These are phyloP conservation scores for Pyricularia sp. DNA, from an alignment of 2,329 filamentous ascomycete species.

Conservation along the genomic window DNA sequence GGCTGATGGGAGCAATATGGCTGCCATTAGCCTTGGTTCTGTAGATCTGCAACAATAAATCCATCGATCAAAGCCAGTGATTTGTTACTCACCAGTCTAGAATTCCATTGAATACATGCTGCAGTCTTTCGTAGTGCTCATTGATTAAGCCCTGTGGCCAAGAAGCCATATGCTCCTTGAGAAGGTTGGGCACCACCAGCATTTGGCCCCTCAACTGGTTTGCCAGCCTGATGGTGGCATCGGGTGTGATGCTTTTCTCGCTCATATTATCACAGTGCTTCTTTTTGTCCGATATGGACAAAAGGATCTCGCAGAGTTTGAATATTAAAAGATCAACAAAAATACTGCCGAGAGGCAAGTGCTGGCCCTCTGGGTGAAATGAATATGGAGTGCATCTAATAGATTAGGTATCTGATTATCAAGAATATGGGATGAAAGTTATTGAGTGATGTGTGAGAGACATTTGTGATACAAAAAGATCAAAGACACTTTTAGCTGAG, in stretches of 20 bases:
- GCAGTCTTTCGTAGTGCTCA: slow-evolving; percentile 4
- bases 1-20: slow-evolving; percentile 21
- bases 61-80: neutral
- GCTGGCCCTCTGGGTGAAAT: neutral
- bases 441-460: neutral
- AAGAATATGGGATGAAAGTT: neutral
- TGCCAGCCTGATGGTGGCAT: neutral
- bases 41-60: neutral
- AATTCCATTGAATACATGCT: neutral
- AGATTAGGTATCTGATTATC: neutral
- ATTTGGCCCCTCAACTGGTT: slow-evolving; percentile 3
- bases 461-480: neutral
- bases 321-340: neutral
- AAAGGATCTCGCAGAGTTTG: neutral
- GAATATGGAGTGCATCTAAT: neutral
- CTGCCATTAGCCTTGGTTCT: neutral
- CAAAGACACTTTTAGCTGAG: neutral
- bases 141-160: slow-evolving; percentile 4
- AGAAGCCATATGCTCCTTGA: neutral
- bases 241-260: slow-evolving; percentile 7
- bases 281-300: neutral
- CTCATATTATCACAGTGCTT: neutral
- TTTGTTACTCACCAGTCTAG: slow-evolving; percentile 2
- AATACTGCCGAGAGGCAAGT: neutral
- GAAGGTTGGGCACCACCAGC: slow-evolving; percentile 4